phyloP scores from a whole-genome alignment of 495 filamentous ascomycete species.

The Aspergillus saccharolyticus region DNA sequence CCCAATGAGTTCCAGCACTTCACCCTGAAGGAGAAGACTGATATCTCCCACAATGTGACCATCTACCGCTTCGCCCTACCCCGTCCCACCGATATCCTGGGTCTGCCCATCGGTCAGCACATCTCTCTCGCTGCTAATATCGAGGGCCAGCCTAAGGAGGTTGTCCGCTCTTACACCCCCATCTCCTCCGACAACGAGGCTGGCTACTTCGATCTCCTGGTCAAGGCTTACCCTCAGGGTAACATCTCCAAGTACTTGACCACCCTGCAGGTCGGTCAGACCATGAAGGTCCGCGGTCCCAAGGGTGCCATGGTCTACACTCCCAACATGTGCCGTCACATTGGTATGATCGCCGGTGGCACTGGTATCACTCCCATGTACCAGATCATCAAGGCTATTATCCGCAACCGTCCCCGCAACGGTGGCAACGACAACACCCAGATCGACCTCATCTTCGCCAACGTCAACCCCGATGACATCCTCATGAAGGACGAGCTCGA shows the following conservation, averaged over 20 bases:
- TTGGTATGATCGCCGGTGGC: constrained; percentile 97
- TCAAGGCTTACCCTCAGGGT: constrained; percentile 95
- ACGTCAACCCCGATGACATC: constrained; percentile 90
- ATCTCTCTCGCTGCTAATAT: constrained; percentile 87
- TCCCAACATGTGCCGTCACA: constrained; percentile 87
- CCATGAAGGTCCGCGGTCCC: constrained; percentile 83
- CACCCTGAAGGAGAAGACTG: constrained; percentile 81
- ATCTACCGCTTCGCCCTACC: constrained; percentile 94
- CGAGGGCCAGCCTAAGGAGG: constrained; percentile 72
- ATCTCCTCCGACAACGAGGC: constrained; percentile 87
- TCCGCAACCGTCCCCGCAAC: constrained; percentile 65
- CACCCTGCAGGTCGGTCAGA: constrained; percentile 72
- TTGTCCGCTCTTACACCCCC: constrained; percentile 93
- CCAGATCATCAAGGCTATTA: constrained; percentile 86
- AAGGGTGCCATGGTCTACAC: constrained; percentile 97
- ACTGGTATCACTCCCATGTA: constrained; percentile 98
- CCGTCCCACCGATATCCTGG: constrained; percentile 70
- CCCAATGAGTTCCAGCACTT: constrained; percentile 85
- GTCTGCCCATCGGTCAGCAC: constrained; percentile 96
- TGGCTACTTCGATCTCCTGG: constrained; percentile 94
- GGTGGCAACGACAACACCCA: constrained; percentile 75
- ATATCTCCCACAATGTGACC: constrained; percentile 94
- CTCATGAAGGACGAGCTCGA: constrained; percentile 88
- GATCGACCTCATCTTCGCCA: constrained; percentile 93
- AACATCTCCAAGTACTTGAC: constrained; percentile 94